Conservation (phyloP, 2,329 filamentous ascomycete genomes). For the Tolypocladium inflatum region DNA sequence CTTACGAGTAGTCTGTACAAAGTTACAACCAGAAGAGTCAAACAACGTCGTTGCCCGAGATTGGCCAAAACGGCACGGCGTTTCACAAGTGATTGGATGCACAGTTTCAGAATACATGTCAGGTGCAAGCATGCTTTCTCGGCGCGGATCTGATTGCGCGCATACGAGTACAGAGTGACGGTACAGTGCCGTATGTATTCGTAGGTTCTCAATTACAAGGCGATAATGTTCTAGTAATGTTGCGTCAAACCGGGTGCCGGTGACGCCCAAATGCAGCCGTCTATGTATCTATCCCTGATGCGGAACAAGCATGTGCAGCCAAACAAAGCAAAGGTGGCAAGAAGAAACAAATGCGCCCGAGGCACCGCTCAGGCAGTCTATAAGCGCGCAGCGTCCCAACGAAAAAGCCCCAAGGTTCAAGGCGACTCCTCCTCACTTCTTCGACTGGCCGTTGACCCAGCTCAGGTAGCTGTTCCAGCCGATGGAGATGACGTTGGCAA, state of each 20-base stretch:
- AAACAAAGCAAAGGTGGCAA: not conserved
- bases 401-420: not conserved
- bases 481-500: constrained; percentile 73
- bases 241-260: not conserved
- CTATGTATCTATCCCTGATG: not conserved
- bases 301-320: not conserved
- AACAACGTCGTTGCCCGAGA: not conserved
- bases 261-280: not conserved
- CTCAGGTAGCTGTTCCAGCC: constrained; percentile 59
- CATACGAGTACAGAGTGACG: not conserved
- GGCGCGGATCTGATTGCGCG: no score
- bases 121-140: no score
- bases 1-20: no score
- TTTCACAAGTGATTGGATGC: not conserved
- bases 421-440: not conserved
- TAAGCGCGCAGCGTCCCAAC: not conserved
- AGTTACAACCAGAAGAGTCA: not conserved
- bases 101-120: not conserved
- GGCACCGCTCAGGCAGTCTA: not conserved
- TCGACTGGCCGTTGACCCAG: constrained; percentile 43
- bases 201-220: not conserved
- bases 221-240: not conserved
- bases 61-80: not conserved
- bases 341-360: not conserved
- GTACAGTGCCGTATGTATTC: not conserved